Percentiles rank a stretch among this genome's conserved stretches.
These are phyloP conservation scores for Aciculosporium take DNA, from an alignment of 2,329 filamentous ascomycete genomes.

Conservation along the genomic window DNA sequence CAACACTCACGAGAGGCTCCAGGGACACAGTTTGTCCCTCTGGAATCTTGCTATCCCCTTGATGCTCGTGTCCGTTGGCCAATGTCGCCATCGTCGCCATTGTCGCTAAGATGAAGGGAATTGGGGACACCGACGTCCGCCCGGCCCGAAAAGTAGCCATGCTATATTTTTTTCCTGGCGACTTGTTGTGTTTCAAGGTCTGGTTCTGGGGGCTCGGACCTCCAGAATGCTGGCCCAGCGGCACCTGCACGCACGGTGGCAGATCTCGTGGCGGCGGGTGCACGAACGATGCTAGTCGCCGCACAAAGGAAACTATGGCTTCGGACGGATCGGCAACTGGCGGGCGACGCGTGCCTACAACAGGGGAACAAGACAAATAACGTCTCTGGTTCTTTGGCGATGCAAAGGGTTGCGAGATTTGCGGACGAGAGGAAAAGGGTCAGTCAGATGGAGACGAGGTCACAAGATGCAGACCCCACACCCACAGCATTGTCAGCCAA, in stretches of 20 bases:
- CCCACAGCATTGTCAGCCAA: background rate
- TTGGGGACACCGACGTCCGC: constrained; percentile 8
- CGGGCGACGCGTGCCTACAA: background rate
- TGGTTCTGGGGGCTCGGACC: constrained; percentile 2
- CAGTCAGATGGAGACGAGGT: background rate
- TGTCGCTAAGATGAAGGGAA: constrained; percentile 13
- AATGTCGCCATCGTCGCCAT: constrained; percentile 11
- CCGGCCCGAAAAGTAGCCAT: constrained; percentile 10
- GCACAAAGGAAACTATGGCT: background rate
- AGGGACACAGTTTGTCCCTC: constrained; percentile 55
- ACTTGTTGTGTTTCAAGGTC: constrained; percentile 6
- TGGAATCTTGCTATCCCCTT: constrained; percentile 40
- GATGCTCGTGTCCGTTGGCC: constrained; percentile 33
- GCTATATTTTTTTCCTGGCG: background rate
- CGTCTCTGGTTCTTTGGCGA: constrained; percentile 7
- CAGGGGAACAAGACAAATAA: constrained; percentile 11
- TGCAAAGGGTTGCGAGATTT: background rate
- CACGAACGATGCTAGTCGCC: background rate
- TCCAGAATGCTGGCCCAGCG: background rate
- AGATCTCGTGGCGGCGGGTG: background rate
- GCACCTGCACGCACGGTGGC: constrained; percentile 2
- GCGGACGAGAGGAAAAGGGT: background rate
- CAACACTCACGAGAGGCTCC: constrained; percentile 53
- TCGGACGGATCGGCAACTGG: background rate
- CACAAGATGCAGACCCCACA: background rate